These are phyloP conservation scores for Dendrobium officinale DNA, from an alignment of 106 monocot species.

Conservation along the genomic window DNA sequence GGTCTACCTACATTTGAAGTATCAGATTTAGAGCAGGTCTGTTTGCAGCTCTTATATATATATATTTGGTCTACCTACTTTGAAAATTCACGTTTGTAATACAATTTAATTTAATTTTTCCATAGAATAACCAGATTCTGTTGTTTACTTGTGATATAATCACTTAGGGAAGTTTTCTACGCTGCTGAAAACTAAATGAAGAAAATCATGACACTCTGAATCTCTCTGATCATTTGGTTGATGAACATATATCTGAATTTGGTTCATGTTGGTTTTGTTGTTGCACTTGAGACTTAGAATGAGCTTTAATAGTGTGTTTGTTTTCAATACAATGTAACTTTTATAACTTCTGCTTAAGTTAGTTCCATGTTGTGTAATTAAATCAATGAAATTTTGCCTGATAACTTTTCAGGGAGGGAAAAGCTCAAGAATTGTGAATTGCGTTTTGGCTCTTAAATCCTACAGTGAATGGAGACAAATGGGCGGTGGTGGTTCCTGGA, in stretches of 20 bases:
- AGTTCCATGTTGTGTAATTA: neutral
- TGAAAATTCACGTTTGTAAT: no score
- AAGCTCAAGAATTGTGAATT: conserved; percentile 66
- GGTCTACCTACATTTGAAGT: conserved; percentile 90
- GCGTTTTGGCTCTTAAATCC: conserved; percentile 82
- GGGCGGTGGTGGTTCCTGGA: conserved; percentile 78
- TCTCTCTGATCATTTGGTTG: no score
- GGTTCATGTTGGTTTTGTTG: no score
- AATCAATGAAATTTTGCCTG: neutral
- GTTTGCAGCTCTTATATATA: conserved; percentile 2
- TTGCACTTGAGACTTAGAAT: no score
- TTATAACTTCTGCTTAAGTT: neutral
- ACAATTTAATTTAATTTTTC: no score
- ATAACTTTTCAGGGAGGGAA: conserved; percentile 68
- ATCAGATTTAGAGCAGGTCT: conserved; percentile 94
- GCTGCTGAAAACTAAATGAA: neutral
- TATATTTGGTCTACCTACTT: no score
- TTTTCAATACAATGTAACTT: neutral
- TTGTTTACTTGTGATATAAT: neutral
- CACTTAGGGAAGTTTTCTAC: neutral
- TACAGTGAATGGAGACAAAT: conserved; percentile 83
- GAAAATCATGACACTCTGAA: neutral
- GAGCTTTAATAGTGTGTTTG: neutral
- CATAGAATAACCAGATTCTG: no score
- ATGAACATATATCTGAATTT: no score